These are phyloP conservation scores for Dendrocalamus latiflorus DNA, from an alignment of 202 grass and related monocot genomes.

Conservation along the genomic window DNA sequence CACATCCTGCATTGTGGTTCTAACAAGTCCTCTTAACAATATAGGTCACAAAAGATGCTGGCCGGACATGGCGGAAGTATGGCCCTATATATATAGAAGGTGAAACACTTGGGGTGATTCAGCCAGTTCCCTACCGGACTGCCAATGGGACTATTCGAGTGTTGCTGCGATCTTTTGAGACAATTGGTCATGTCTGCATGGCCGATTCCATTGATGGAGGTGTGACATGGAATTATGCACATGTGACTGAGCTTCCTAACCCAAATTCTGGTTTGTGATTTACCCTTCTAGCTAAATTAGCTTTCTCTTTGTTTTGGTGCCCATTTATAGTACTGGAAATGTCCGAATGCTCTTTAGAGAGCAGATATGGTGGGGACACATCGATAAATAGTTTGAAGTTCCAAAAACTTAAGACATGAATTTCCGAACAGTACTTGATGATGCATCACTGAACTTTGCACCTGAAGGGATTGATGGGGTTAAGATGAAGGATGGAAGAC, in stretches of 20 bases:
- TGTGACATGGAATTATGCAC: constrained; percentile 54
- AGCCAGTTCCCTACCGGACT: constrained; percentile 78
- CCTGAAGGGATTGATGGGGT: constrained; percentile 77
- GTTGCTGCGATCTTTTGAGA: constrained; percentile 77
- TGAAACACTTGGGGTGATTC: constrained; percentile 83
- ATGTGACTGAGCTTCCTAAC: constrained; percentile 59
- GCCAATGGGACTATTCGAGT: constrained; percentile 63
- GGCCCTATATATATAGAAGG: constrained; percentile 81
- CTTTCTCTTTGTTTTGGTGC: not conserved
- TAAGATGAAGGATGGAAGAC: constrained; percentile 80
- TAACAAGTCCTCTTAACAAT: not conserved
- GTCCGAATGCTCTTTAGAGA: not conserved
- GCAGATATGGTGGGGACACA: not conserved
- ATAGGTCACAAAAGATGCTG: constrained; percentile 73
- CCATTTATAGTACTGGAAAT: not conserved
- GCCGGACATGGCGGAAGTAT: constrained; percentile 71
- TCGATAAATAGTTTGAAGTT: not conserved
- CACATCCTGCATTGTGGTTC: not conserved
- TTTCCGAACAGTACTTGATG: not conserved
- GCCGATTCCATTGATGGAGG: constrained; percentile 57
- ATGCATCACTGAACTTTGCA: not conserved
- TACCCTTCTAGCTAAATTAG: not conserved
- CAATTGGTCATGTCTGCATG: constrained; percentile 45
- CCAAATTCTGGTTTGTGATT: constrained; percentile 62
- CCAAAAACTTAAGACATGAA: not conserved